Base-by-base conservation (phyloP, 2,329 filamentous ascomycete genomes). In the Penicillium sp. region DNA sequence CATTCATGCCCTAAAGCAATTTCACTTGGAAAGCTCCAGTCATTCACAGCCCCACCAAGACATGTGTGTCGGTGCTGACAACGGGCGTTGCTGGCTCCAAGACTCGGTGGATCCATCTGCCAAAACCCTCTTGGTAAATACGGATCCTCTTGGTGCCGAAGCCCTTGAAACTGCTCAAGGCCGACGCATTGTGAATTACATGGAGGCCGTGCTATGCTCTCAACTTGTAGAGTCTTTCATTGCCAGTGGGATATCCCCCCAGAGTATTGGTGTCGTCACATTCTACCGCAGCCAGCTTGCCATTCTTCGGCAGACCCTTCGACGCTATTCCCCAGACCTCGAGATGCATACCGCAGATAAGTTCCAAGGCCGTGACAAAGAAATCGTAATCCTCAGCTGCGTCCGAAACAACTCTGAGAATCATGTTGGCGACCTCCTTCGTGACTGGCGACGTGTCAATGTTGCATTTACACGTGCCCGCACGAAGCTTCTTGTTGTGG, bases 341-440 rank as follows among this genome's bases (percentile, higher is more conserved):
- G 94, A 99, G 74, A 92, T 97, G 83, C 92, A 99, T 74, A 97
- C 94, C 0, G 92, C 94, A 3, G 94, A 99, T 75, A 91, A 93
- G 40, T 99, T 96, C 73, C 94, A 99, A 71, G 94, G 94, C 6
- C 85, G 94, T 9, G 94, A 99, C 75, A 99, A 99, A 71, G 92
- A 96, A 68, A 87, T 96, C 2, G 84, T 97, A 0, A 85, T 99
- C 13, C 82, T 99, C 8, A 91, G 86, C 51, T 87, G 96, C 26
- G 94, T 97, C 13, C 85, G 94, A 26, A 93, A 87, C 70, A 99
- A 99, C 66, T 87, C 92, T 19, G 82, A 83, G 1, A 85, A 87
- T 58, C 85, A 83, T 46, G 92, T 99, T n/a, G 94, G 94, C 16
- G 94, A 97, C 51, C 74, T 99, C 42, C 80, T 99, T 24, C 90